These are phyloP conservation scores for Dipodascus albidus DNA, from an alignment of 805 yeast species.

Conservation along the genomic window DNA sequence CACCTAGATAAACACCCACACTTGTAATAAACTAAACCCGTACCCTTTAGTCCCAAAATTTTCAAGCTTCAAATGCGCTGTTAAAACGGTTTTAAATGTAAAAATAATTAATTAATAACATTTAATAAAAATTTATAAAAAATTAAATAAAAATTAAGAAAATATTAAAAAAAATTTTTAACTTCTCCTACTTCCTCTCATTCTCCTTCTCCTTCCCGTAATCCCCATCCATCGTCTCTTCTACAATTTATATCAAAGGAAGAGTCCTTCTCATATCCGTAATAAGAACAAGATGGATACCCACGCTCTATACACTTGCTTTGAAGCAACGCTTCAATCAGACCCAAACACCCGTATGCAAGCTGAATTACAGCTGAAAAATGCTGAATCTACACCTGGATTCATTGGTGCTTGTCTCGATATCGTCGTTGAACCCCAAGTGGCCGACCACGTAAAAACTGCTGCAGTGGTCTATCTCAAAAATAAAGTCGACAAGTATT, in stretches of 20 bases:
- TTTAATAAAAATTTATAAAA: no score
- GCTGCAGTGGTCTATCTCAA: conserved; percentile 80
- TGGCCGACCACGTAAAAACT: conserved; percentile 40
- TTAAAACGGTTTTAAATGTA: no score
- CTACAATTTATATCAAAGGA: no score
- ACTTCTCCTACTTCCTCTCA: not conserved
- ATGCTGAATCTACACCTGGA: conserved; percentile 49
- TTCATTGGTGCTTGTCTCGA: conserved; percentile 77
- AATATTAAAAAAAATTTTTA: no score
- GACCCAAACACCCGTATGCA: conserved; percentile 47
- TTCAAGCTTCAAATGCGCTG: no score
- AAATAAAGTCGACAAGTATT: conserved; percentile 53
- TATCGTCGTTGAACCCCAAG: conserved; percentile 45
- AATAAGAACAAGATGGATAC: conserved; percentile 62
- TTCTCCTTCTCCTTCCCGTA: not conserved
- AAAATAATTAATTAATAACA: no score
- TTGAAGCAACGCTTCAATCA: conserved; percentile 66
- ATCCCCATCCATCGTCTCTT: not conserved
- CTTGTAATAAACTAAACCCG: not conserved
- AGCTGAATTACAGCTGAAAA: conserved; percentile 57
- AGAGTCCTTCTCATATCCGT: no score
- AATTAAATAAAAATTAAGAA: no score
- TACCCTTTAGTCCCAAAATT: no score
- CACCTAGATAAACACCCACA: no score
- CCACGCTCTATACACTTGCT: conserved; percentile 55